These are phyloP conservation scores for Diaporthe humulicola DNA, from an alignment of 2,329 filamentous ascomycete species.

Conservation along the genomic window DNA sequence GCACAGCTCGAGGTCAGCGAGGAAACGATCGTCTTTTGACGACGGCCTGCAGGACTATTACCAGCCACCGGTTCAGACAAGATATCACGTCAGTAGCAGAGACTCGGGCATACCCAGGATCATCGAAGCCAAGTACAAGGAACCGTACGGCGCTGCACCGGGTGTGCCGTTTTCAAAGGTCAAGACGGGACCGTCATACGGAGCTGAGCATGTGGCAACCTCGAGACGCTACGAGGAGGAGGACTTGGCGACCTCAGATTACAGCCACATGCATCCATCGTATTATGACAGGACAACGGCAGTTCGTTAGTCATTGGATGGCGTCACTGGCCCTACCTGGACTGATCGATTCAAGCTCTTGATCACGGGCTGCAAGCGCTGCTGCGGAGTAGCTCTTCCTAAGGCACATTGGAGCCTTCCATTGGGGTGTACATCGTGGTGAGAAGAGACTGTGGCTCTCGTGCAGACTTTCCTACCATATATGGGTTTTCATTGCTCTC, in stretches of 20 bases:
- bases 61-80: background rate
- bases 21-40: constrained; percentile 41
- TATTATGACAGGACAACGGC: constrained; percentile 15
- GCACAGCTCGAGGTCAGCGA: constrained; percentile 34
- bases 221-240: constrained; percentile 42
- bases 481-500: constrained; percentile 25
- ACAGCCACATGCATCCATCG: constrained; percentile 11
- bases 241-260: constrained; percentile 41
- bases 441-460: constrained; percentile 18
- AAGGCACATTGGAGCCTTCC: background rate
- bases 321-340: background rate
- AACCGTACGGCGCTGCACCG: constrained; percentile 11
- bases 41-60: constrained; percentile 27
- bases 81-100: constrained; percentile 9
- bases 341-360: background rate
- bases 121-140: constrained; percentile 31
- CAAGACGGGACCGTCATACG: constrained; percentile 39
- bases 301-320: background rate
- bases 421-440: constrained; percentile 20
- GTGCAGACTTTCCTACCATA: constrained; percentile 30
- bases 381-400: background rate
- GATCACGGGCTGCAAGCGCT: background rate
- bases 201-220: constrained; percentile 40
- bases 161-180: constrained; percentile 39
- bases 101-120: constrained; percentile 30